Conservation (phyloP, 106 monocot species). For the Posidonia australis region DNA sequence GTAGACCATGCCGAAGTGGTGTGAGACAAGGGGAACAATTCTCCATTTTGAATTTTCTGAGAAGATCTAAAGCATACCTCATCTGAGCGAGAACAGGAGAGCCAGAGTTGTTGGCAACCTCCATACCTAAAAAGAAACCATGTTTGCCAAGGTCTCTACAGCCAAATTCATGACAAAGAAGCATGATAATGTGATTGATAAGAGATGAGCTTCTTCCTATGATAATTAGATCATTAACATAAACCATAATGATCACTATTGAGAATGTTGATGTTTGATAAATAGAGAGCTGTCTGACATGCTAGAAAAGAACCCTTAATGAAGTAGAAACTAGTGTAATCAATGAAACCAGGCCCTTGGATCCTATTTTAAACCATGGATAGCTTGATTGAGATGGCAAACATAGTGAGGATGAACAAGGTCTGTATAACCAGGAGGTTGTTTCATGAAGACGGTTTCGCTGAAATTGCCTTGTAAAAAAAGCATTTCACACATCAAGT, state of each 20-base stretch:
- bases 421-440: background rate
- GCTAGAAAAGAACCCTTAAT: background rate
- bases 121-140: background rate
- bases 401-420: background rate
- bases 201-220: background rate
- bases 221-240: background rate
- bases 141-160: background rate
- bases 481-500: background rate
- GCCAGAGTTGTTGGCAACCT: background rate
- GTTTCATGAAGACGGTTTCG: conserved; percentile 1
- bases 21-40: too few species aligned
- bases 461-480: background rate
- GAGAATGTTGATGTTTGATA: background rate
- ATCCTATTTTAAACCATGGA: background rate
- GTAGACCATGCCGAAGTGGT: background rate
- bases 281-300: background rate
- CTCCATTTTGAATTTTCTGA: too few species aligned
- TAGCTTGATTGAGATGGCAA: background rate
- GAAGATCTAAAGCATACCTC: background rate
- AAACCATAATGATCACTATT: too few species aligned
- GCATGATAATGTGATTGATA: too few species aligned
- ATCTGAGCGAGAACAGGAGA: background rate
- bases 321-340: background rate
- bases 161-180: background rate
- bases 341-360: background rate